phyloP scores from a whole-genome alignment of 1,284 basidiomycete genomes.

The Singerocomus inundabilis region DNA sequence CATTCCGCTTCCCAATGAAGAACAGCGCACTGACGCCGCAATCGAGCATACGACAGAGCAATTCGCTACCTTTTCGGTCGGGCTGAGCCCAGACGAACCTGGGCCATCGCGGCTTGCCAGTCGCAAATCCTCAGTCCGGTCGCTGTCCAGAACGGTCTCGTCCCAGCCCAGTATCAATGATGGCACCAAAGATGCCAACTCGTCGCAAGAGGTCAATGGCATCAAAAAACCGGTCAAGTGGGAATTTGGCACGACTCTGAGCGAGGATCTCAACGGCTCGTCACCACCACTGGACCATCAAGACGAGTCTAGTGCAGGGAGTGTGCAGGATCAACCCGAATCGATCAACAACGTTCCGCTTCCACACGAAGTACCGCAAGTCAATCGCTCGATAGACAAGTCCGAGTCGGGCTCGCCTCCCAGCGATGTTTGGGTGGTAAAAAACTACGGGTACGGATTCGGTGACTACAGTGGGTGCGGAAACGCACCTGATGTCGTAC shows the following conservation, averaged over 20 bases:
- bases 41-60: constrained; percentile 30
- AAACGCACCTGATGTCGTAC: constrained; percentile 29
- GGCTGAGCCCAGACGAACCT: constrained; percentile 42
- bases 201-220: constrained; percentile 34
- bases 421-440: constrained; percentile 53
- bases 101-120: constrained; percentile 38
- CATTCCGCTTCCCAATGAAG: constrained; percentile 12
- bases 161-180: constrained; percentile 2
- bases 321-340: constrained; percentile 2
- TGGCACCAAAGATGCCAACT: constrained; percentile 2
- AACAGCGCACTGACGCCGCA: constrained; percentile 18
- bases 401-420: constrained; percentile 20
- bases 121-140: constrained; percentile 37
- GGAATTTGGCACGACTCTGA: constrained; percentile 55
- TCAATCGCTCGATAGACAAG: constrained; percentile 6
- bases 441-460: constrained; percentile 62
- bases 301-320: not conserved
- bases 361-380: not conserved
- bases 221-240: constrained; percentile 43
- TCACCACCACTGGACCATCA: not conserved
- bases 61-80: constrained; percentile 45
- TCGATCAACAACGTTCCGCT: not conserved
- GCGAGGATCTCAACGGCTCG: constrained; percentile 16
- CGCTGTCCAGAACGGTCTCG: constrained; percentile 17
- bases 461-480: constrained; percentile 41